Base-by-base conservation (phyloP, 352 stramenopile genomes). In the Phytopythium cucurbitacearum region DNA sequence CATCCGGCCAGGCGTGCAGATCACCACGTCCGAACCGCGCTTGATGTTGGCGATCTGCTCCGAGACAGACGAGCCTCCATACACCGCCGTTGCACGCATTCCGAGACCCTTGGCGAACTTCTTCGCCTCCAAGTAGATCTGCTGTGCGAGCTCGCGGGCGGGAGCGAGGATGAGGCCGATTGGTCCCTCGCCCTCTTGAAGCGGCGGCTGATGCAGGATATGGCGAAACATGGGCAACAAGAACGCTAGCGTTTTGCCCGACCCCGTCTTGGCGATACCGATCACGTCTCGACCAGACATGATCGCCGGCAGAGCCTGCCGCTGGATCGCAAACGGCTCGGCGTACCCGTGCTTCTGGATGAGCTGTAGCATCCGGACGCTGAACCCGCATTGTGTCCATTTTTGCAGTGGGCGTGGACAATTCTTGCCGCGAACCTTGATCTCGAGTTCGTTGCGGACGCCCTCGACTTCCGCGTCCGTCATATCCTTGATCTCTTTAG, bases 1-100 rank as follows among this genome's bases (percentile, higher is more conserved):
- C 83, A 99, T 97, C 28, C 97, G 85, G 1, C 97, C 97, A 10
- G 97, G 97, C 5, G 97, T 99, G 28, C 96, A 98, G 35, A 99
- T 98, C 7, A 99, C 94, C 69, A 99, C 97, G 43, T 98, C 90
- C 0, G 77, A 97, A 44, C 98, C 97, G n/a, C 97, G 81, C 65
- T 99, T 99, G 40, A 99, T 64, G 65, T 99, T 98, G 7, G 80
- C 96, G 67, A 99, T 99, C 70, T 99, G 98, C 50, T 99, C 96
- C 0, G 94, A 97, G 7, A 99, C 95, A 8, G 81, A 89, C 0
- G 83, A 92, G 3, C 87, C 87, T 40, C 87, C 97, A 65, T 99
- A 99, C 1, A 99, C 96, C 21, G 94, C 94, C 21, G 96, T 98
- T 28, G 94, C 94, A 16, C 90, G 85, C 64, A 98, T 75, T 0